Evolutionary conservation across 345 rosid genomes (phyloP).

Genomic region (Lagerstroemia speciosa): DNA sequence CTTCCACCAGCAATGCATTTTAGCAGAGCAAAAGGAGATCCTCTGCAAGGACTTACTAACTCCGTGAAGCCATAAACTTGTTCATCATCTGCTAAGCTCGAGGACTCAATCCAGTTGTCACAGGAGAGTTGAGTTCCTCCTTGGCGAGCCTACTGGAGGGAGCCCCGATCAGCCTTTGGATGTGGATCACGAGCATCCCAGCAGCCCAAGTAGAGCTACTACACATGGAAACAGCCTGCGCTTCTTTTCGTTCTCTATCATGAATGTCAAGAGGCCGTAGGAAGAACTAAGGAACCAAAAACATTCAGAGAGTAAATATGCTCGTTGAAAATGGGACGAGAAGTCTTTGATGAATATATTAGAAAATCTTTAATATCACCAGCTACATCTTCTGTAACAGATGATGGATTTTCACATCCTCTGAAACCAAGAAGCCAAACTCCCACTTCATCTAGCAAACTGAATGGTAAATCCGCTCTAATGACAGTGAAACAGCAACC

Average conservation of each 20-base stretch:
- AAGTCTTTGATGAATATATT: neutral
- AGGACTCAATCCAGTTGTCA: slow-evolving; percentile 60
- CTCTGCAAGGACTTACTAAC: neutral
- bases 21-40: no score
- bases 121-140: slow-evolving; percentile 62
- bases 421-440: slow-evolving; percentile 22
- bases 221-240: neutral
- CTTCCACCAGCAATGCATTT: no score
- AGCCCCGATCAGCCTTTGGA: slow-evolving; percentile 22
- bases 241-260: neutral
- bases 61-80: neutral
- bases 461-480: neutral
- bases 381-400: slow-evolving; percentile 13
- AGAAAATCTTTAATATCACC: neutral
- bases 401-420: slow-evolving; percentile 5
- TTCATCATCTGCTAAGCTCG: slow-evolving; percentile 39
- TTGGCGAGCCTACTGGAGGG: slow-evolving; percentile 25
- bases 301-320: neutral
- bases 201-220: neutral
- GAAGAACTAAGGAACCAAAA: neutral
- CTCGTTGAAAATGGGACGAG: neutral
- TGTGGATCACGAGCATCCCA: slow-evolving; percentile 41
- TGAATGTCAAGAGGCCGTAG: neutral
- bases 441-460: neutral
- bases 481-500: neutral